Evolutionary conservation across 1,139 yeast species (phyloP).

Genomic region (Diutina mesorugosa): DNA sequence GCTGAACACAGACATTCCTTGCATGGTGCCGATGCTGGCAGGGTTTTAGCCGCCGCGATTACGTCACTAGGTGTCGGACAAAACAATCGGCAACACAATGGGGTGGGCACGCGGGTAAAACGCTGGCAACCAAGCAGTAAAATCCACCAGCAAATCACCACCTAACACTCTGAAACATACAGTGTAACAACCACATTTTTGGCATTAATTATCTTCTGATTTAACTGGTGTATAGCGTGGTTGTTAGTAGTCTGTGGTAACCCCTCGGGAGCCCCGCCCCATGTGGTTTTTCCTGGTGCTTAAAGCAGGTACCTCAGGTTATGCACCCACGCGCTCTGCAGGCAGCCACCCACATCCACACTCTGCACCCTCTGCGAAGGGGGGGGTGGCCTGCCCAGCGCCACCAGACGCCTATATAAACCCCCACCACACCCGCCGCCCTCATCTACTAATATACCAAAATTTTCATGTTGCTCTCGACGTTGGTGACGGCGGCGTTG

Average conservation of each 20-base stretch:
- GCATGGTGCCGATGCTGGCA: not conserved
- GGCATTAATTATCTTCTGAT: too few relatives aligned
- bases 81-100: not conserved
- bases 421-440: not conserved
- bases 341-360: not conserved
- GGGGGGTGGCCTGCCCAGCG: too few relatives aligned
- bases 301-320: not conserved
- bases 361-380: too few relatives aligned
- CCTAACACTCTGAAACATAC: too few relatives aligned
- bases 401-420: not conserved
- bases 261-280: not conserved
- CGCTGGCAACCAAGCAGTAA: not conserved
- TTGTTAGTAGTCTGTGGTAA: too few relatives aligned
- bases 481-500: not conserved
- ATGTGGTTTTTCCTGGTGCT: not conserved
- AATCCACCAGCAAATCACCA: too few relatives aligned
- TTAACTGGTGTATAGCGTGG: too few relatives aligned
- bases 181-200: too few relatives aligned
- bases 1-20: not conserved
- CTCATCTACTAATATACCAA: not conserved
- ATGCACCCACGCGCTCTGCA: not conserved
- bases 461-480: not conserved
- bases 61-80: not conserved
- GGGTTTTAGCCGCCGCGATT: not conserved
- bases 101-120: not conserved